phyloP scores from a whole-genome alignment of 1,284 basidiomycete genomes.

The Pyrrhoderma lamaoense region DNA sequence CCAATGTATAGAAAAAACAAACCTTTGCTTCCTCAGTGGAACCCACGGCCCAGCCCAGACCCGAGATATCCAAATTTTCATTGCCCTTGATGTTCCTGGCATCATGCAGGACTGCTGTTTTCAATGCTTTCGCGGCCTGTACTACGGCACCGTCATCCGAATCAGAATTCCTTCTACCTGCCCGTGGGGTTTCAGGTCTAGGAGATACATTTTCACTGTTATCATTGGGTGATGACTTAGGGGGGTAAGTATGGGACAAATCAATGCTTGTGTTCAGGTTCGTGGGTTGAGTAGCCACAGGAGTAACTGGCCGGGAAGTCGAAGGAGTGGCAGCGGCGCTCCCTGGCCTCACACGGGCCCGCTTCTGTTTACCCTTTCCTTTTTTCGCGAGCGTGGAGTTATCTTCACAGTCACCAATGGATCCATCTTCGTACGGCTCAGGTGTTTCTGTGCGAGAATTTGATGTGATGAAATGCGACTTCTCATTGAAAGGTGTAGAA shows the following conservation, averaged over 20 bases:
- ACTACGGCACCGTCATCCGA: conserved; percentile 33
- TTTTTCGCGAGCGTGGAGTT: conserved; percentile 24
- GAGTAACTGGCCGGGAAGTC: conserved; percentile 12
- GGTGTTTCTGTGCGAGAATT: conserved; percentile 7
- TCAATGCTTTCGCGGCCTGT: conserved; percentile 57
- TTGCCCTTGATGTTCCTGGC: conserved; percentile 60
- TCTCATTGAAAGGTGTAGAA: conserved; percentile 18
- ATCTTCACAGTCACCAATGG: conserved; percentile 14
- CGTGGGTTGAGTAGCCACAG: not conserved
- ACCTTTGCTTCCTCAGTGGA: conserved; percentile 62
- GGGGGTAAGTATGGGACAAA: conserved; percentile 13
- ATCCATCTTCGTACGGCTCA: conserved; percentile 13
- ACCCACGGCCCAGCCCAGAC: conserved; percentile 45
- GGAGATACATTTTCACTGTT: not conserved
- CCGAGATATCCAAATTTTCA: conserved; percentile 32
- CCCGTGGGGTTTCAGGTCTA: conserved; percentile 7
- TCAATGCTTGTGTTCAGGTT: not conserved
- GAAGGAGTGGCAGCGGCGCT: conserved; percentile 8
- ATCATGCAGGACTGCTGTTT: conserved; percentile 62
- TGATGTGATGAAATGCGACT: conserved; percentile 11
- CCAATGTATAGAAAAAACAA: conserved; percentile 7
- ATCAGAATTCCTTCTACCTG: conserved; percentile 19
- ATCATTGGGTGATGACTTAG: conserved; percentile 6
- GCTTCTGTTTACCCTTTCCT: conserved; percentile 28
- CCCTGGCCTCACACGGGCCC: conserved; percentile 7